Base-by-base conservation (phyloP, 345 rosid species). In the Theobroma cacao region DNA sequence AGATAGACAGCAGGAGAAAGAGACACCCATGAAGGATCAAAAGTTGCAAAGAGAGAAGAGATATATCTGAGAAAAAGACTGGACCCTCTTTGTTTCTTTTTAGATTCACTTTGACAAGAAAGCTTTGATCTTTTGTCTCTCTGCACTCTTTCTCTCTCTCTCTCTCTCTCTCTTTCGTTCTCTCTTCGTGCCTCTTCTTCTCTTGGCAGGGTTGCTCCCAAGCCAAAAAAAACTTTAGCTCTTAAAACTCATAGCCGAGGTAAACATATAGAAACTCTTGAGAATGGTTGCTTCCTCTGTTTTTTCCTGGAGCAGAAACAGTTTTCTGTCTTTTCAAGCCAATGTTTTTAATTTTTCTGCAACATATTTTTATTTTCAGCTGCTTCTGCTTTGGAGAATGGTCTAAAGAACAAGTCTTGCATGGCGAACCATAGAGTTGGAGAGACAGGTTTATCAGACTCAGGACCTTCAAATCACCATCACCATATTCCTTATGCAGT, bases 351-450 rank as follows among this genome's bases (percentile, higher is more conserved):
- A 48, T 22, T 33, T 33, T 71, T 38, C 76, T 78, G 47, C 58
- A 24, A 6, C 76, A 64, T 79, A 7, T 63, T 74, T 66, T 74
- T 60, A 12, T 26, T 84, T 83, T 22, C 53, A 72, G 74, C 26
- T 71, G 28, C 58, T 63, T 68, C 69, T 80, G 80, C 73, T 79
- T 75, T 72, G 56, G 66, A 82, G 82, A 87, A 82, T 85, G 85
- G 70, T 61, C 40, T 82, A 47, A 80, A 79, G 58, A 78, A 14
- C 30, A 45, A 50, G 22, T 66, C 72, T 73, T 84, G 88, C 87
- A 93, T 93, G 99, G 97, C 95, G 60, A 92, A 87, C 66, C 94
- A 91, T 78, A 83, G 92, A 76, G 74, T 90, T 75, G 97, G 93
- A 66, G 95, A 89, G 85, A 91, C 90, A 28, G 90, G 92, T 77